Base-by-base conservation (phyloP, 768 basidiomycete genomes). In the Tylopilus vinaceipallidus region DNA sequence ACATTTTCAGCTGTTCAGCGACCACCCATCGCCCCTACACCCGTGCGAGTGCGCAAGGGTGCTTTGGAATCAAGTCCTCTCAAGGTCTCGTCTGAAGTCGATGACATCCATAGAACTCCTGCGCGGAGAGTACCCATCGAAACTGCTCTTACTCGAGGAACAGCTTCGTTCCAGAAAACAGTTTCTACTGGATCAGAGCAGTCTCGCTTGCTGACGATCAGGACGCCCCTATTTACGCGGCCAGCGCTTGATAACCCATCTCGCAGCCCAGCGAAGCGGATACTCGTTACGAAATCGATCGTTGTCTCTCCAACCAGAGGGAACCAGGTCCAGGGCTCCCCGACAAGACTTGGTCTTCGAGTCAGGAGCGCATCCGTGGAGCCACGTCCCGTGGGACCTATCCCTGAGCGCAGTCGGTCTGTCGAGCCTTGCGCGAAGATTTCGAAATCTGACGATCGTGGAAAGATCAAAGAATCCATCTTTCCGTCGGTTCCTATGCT, bases 71-170 rank as follows among this genome's bases (percentile, higher is more conserved):
- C 52, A 30, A 46, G 54, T 16, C 69, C 71, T n/a, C 35, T 62
- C 54, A 60, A 75, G 66, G 54, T 65, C 61, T 49, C 70, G 59
- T 40, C 58, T 67, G 48, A 67, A 62, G 44, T 47, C 58, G 37
- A 75, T 40, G 75, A 80, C 34, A 61, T 70, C 10, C 56, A 61
- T 42, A 76, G 76, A 36, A 83, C 84, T 4, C 86, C 86, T 34
- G 85, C 86, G 2, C 78, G 80, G 40, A 75, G 86, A 50, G 77
- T 88, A 42, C 78, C 79, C 14, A 73, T 86, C 6, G 67, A 74
- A 33, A 67, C 81, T 53, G 80, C 77, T 3, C 66, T 82, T 49
- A 67, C 70, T 8, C 72, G 75, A 37, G 80, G 80, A 4, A 74
- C 75, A 47, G 60, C 78, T 19, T 82, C 81, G 0, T 71, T 77